A percentile compares a stretch with the other conserved stretches of the same genome.
Conservation (phyloP, 192 early-diverging fungal species). For the Backusella westeae region DNA sequence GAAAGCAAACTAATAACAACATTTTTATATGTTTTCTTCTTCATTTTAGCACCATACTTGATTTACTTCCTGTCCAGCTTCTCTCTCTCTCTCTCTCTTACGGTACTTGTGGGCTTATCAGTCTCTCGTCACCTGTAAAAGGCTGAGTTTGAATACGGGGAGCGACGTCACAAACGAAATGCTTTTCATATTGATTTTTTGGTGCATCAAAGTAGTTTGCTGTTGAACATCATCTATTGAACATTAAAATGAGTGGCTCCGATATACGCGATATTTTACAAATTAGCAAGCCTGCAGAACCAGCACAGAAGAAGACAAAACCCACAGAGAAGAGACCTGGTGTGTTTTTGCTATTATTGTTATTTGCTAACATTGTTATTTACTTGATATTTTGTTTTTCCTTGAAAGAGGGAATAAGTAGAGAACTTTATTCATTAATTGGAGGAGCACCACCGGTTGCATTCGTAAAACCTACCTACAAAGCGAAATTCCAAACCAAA, state of each 20-base stretch:
- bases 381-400: neutral
- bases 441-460: constrained; percentile 68
- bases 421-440: constrained; percentile 63
- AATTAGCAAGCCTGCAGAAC: constrained; percentile 39
- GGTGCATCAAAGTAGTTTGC: neutral
- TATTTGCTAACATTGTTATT: neutral
- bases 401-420: constrained; percentile 49
- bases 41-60: too few relatives aligned
- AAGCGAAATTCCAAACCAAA: constrained; percentile 71
- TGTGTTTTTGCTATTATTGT: constrained; percentile 10
- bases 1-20: neutral
- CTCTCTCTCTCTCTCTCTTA: too few relatives aligned
- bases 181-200: neutral
- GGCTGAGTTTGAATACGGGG: neutral
- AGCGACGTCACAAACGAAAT: neutral
- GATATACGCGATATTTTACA: constrained; percentile 66
- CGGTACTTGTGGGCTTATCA: too few relatives aligned
- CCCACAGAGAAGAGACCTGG: constrained; percentile 50
- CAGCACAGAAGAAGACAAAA: constrained; percentile 35
- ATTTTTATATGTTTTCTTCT: too few relatives aligned
- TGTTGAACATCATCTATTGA: neutral
- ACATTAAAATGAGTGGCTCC: constrained; percentile 36
- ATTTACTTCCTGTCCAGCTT: too few relatives aligned
- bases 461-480: constrained; percentile 57
- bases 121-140: too few relatives aligned